A percentile compares a stretch with the other conserved stretches of the same genome.
Conservation (phyloP, 495 filamentous ascomycete genomes). For the Aspergillus homomorphus region DNA sequence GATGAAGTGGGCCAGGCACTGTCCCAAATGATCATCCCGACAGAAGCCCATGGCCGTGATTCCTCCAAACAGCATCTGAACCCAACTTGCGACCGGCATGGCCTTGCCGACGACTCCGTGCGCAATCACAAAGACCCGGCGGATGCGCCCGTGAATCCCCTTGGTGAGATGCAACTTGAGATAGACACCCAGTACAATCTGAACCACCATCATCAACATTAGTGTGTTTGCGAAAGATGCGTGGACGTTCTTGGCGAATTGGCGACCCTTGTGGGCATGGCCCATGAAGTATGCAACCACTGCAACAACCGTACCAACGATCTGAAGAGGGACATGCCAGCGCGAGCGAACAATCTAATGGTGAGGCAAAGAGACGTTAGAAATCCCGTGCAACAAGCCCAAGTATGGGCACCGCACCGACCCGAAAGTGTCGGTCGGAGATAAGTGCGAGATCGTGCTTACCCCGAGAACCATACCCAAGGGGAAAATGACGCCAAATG, state of each 20-base stretch:
- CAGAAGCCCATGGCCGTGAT: constrained; percentile 95
- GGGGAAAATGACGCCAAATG: constrained; percentile 91
- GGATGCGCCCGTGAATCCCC: constrained; percentile 75
- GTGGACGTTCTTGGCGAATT: constrained; percentile 84
- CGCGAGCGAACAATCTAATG: constrained; percentile 78
- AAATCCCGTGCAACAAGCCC: background rate
- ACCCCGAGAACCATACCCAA: constrained; percentile 94
- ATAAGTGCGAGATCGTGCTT: constrained; percentile 29
- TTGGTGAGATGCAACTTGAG: constrained; percentile 84
- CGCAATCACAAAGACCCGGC: constrained; percentile 63
- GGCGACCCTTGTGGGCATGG: constrained; percentile 82
- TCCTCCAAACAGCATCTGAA: constrained; percentile 95
- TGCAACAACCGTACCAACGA: constrained; percentile 68
- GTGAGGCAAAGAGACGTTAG: constrained; percentile 4
- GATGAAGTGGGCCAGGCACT: constrained; percentile 96
- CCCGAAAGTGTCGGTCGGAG: background rate
- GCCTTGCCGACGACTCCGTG: constrained; percentile 84
- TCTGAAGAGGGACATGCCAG: constrained; percentile 92
- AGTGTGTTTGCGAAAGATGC: constrained; percentile 72
- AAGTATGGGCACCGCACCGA: background rate
- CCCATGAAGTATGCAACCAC: constrained; percentile 86
- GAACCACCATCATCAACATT: constrained; percentile 72
- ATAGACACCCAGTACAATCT: constrained; percentile 81
- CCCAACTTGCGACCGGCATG: constrained; percentile 84
- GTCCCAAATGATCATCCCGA: constrained; percentile 82